A percentile compares a stretch with the other conserved stretches of the same genome.
These are phyloP conservation scores for Coemansia aciculifera DNA, from an alignment of 192 early-diverging fungal species.

Conservation along the genomic window DNA sequence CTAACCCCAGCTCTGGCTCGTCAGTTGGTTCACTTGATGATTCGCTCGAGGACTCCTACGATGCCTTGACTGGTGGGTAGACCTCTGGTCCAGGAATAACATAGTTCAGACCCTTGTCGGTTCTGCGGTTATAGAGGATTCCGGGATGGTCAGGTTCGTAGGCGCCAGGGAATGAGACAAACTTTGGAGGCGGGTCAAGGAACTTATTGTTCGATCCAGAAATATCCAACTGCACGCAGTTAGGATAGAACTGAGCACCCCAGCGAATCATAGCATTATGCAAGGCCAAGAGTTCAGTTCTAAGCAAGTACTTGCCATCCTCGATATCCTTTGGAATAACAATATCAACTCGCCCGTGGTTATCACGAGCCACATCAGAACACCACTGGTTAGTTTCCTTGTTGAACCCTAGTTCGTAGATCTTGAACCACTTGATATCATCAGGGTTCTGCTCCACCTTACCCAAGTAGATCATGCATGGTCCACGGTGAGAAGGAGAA, in stretches of 20 bases:
- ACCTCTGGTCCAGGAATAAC: conserved; percentile 16
- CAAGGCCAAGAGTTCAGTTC: conserved; percentile 22
- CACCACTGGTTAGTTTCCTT: conserved; percentile 13
- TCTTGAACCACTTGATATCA: conserved; percentile 25
- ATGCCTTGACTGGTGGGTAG: not conserved
- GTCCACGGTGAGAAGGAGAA: conserved; percentile 23
- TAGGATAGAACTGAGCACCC: conserved; percentile 31
- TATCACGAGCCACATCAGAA: conserved; percentile 12
- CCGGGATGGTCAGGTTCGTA: conserved; percentile 17
- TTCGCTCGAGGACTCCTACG: too few species aligned
- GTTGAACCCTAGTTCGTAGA: conserved; percentile 16
- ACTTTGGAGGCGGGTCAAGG: conserved; percentile 4
- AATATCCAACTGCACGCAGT: conserved; percentile 23
- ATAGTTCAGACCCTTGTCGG: conserved; percentile 6
- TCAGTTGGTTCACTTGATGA: too few species aligned
- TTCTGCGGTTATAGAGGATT: conserved; percentile 2
- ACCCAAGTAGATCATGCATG: conserved; percentile 23
- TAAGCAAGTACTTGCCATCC: conserved; percentile 25
- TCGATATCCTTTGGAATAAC: conserved; percentile 21
- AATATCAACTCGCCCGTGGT: conserved; percentile 13
- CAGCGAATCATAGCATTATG: conserved; percentile 11
- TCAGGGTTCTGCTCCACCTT: conserved; percentile 3
- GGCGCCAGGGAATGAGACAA: conserved; percentile 19
- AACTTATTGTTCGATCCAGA: not conserved
- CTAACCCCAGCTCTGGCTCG: not conserved